phyloP scores from a whole-genome alignment of 2,329 filamentous ascomycete species.

The Colletotrichum tanaceti region DNA sequence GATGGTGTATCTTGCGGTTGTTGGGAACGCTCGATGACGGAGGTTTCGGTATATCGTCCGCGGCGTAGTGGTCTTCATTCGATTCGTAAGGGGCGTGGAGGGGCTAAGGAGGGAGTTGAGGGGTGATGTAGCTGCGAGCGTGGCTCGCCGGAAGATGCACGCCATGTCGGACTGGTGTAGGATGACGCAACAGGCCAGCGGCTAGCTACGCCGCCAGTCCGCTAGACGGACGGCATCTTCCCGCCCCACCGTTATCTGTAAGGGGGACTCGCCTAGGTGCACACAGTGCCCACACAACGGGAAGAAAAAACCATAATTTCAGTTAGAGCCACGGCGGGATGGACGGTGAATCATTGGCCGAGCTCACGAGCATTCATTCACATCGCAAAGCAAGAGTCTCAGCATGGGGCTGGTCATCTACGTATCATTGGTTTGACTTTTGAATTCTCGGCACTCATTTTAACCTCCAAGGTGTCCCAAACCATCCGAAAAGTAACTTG shows the following conservation, averaged over 20 bases:
- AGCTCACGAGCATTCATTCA: not conserved
- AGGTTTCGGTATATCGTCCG: constrained; percentile 11
- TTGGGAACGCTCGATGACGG: constrained; percentile 7
- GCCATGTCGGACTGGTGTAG: constrained; percentile 23
- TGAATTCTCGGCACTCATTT: constrained; percentile 42
- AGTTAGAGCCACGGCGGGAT: not conserved
- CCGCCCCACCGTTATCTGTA: constrained; percentile 23
- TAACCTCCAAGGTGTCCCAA: constrained; percentile 41
- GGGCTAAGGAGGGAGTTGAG: not conserved
- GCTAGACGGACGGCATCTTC: not conserved
- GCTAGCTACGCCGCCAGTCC: constrained; percentile 24
- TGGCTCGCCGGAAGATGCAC: constrained; percentile 25
- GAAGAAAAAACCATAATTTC: too few relatives aligned
- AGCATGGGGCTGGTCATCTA: constrained; percentile 29
- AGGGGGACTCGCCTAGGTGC: not conserved
- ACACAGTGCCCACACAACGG: not conserved
- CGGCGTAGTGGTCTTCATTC: constrained; percentile 15
- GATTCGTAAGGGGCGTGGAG: not conserved
- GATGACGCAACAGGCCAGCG: constrained; percentile 36
- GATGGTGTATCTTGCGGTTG: not conserved
- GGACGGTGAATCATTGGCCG: not conserved
- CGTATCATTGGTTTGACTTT: constrained; percentile 43
- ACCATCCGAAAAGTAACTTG: constrained; percentile 41
- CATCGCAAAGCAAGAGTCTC: not conserved
- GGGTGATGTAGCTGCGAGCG: constrained; percentile 8